These are phyloP conservation scores for Yamadazyma paraphyllophila DNA, from an alignment of 805 yeast species.

Conservation along the genomic window DNA sequence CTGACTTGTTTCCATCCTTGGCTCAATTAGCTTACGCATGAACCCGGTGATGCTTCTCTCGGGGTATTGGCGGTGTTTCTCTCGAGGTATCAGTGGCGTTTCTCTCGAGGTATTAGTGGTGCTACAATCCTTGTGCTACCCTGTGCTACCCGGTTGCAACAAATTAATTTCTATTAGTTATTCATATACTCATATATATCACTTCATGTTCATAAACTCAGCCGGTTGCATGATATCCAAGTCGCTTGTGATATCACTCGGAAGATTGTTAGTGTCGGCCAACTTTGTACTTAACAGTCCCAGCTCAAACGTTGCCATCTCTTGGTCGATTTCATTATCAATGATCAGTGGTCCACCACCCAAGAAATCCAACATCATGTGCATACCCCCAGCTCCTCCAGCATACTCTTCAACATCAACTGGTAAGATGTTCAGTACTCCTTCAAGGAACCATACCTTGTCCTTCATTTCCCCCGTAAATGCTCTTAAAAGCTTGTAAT, in stretches of 20 bases:
- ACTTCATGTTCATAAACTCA: conserved; percentile 36
- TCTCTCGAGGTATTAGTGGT: too few relatives aligned
- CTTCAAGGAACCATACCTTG: conserved; percentile 90
- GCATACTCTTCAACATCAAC: conserved; percentile 89
- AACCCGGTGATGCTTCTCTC: too few relatives aligned
- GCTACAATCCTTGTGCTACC: too few relatives aligned
- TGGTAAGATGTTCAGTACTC: conserved; percentile 83
- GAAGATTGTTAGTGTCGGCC: conserved; percentile 54
- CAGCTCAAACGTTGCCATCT: conserved; percentile 42
- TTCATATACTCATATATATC: conserved; percentile 2
- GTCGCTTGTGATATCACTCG: conserved; percentile 52
- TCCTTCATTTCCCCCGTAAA: conserved; percentile 87
- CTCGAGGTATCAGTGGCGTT: too few relatives aligned
- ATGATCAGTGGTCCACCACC: conserved; percentile 60
- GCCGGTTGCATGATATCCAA: conserved; percentile 51
- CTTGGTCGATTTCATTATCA: conserved; percentile 39
- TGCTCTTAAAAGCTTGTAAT: conserved; percentile 75
- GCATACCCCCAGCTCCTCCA: conserved; percentile 86
- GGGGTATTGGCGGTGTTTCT: too few relatives aligned
- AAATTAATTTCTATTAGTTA: neutral
- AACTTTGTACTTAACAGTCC: conserved; percentile 45
- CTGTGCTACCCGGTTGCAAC: too few relatives aligned
- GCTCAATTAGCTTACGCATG: too few relatives aligned
- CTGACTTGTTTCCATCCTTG: too few relatives aligned
- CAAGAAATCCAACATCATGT: conserved; percentile 83